Base-by-base conservation (phyloP, 345 rosid species). In the Linum usitatissimum region DNA sequence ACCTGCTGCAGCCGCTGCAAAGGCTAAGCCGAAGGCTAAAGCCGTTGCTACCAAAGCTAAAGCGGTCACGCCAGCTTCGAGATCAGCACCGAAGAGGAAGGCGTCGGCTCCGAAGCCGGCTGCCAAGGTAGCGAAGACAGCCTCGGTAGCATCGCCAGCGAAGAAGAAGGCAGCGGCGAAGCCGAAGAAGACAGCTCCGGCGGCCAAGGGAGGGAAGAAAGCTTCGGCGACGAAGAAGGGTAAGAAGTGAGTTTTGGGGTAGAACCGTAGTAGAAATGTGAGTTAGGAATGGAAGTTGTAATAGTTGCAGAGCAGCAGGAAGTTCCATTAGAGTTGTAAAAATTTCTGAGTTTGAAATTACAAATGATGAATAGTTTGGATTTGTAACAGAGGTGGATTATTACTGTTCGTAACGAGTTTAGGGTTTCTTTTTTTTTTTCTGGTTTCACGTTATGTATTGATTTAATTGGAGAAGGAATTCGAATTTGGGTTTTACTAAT, bases 51-150 rank as follows among this genome's bases (percentile, higher is more conserved):
- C 51, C 17, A 45, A 45, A 15, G 15, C 51, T 10, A 15, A 10
- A 45, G 51, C 51, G 14, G 17, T 3, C 2, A 13, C 17, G 38
- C 38, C 38, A 34, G 38, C 38, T 34, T 34, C 38, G 8, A 34
- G 38, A 15, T 34, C 38, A 10, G 17, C 38, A 12, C 51, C 51
- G 17, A 45, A 45, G 51, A 45, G 51, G 51, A 45, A 45, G 15
- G 15, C 51, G 51, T 15, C 51, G 2, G 51, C 51, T 10, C 15
- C 51, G 14, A 45, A 45, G 51, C 51, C 51, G 3, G 51, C 4
- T 9, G 63, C 38, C 38, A 66, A 66, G 64, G 56, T 8, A 28
- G 34, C 5, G 6, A 36, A 17, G 42, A 53, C 59, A 9, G 57
- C 57, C 0, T 18, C 57, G 21, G 30, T 18, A 55, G 12, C 59